Percentiles rank a stretch among this genome's conserved stretches.
phyloP scores from a whole-genome alignment of 1,139 yeast species.

The Saccharomyces hybrid region DNA sequence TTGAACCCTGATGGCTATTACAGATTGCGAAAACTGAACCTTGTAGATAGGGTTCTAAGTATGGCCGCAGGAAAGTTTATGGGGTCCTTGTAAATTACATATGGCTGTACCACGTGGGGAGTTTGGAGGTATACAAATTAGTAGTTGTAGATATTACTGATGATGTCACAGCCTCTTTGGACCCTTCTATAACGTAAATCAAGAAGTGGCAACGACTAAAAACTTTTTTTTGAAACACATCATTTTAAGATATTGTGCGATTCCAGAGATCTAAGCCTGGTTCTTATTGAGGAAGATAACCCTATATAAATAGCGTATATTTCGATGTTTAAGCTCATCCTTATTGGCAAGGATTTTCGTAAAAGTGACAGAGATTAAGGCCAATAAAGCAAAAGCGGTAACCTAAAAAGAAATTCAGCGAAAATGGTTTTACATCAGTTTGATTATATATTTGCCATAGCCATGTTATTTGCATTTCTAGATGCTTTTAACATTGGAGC shows the following conservation, averaged over 20 bases:
- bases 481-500: slow-evolving; percentile 83
- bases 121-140: too few relatives aligned
- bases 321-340: background rate
- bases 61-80: background rate
- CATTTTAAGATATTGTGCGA: background rate
- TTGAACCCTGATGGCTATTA: background rate
- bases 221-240: background rate
- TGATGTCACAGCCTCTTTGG: background rate
- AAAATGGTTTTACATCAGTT: slow-evolving; percentile 43
- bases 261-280: background rate
- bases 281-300: background rate
- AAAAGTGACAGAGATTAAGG: background rate
- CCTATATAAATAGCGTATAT: background rate
- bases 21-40: background rate
- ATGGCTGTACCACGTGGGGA: background rate
- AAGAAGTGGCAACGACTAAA: background rate
- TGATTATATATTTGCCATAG: slow-evolving; percentile 59
- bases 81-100: background rate
- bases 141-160: too few relatives aligned
- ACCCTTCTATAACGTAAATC: background rate
- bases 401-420: too few relatives aligned
- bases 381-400: too few relatives aligned
- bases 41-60: background rate
- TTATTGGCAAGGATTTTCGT: background rate
- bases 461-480: slow-evolving; percentile 63